phyloP scores from a whole-genome alignment of 306 rosid species.

The Potentilla sterilis region DNA sequence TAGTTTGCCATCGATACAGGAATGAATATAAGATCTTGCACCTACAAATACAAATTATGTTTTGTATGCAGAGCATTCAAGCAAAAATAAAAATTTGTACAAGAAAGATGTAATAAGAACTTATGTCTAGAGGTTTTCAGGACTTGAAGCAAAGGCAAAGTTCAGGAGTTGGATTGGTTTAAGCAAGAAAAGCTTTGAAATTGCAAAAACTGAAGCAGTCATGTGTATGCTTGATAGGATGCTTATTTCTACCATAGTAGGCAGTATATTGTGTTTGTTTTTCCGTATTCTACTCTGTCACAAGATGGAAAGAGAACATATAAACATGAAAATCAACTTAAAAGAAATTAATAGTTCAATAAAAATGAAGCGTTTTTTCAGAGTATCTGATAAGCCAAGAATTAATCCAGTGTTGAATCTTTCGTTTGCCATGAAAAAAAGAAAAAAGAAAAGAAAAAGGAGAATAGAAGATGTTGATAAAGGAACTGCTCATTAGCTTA shows the following conservation, averaged over 20 bases:
- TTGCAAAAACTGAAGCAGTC: too few relatives aligned
- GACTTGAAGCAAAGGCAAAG: not conserved
- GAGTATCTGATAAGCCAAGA: not conserved
- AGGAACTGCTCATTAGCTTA: not conserved
- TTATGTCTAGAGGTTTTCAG: not conserved
- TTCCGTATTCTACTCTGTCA: not conserved
- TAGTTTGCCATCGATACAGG: not conserved
- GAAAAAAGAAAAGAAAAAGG: not conserved
- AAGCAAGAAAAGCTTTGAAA: too few relatives aligned
- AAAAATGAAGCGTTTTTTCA: not conserved
- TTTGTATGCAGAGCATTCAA: not conserved
- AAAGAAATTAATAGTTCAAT: not conserved
- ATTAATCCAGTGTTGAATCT: not conserved
- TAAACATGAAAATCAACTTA: not conserved
- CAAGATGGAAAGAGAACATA: not conserved
- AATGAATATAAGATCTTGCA: conserved; percentile 2
- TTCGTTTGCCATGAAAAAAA: not conserved
- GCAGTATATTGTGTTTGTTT: not conserved
- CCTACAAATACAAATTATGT: not conserved
- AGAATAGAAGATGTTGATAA: not conserved
- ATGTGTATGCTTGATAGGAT: not conserved
- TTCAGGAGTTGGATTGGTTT: not conserved
- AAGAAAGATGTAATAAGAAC: not conserved
- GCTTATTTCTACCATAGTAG: not conserved
- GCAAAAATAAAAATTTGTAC: not conserved